phyloP scores from a whole-genome alignment of 2,329 filamentous ascomycete genomes.

The Ophiostoma perfectum region DNA sequence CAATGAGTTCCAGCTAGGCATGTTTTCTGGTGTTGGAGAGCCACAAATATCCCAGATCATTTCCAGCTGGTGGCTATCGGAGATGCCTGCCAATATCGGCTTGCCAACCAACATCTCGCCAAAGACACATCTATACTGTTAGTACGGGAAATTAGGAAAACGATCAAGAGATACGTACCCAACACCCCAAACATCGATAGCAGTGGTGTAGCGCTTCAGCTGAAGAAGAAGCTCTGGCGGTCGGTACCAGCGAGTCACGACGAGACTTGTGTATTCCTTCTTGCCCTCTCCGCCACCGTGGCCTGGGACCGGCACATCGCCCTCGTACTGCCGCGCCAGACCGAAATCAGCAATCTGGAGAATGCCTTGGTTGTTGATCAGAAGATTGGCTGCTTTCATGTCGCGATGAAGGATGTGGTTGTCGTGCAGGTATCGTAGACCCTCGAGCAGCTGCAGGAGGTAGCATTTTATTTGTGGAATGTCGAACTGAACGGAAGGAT shows the following conservation, averaged over 20 bases:
- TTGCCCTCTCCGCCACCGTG: conserved; percentile 76
- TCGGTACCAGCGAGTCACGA: conserved; percentile 95
- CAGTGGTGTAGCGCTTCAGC: conserved; percentile 86
- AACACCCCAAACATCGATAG: conserved; percentile 97
- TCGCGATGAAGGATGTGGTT: conserved; percentile 88
- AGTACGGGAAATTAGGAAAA: conserved; percentile 21
- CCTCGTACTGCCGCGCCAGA: conserved; percentile 87
- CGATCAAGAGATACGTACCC: conserved; percentile 34
- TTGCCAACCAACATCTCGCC: conserved; percentile 95
- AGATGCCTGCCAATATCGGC: conserved; percentile 85
- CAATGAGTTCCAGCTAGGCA: conserved; percentile 83
- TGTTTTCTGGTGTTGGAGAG: conserved; percentile 78
- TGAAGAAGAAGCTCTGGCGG: conserved; percentile 88
- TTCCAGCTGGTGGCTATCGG: conserved; percentile 82
- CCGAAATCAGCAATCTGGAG: conserved; percentile 98
- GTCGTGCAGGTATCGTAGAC: conserved; percentile 83
- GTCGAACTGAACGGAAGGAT: conserved; percentile 80
- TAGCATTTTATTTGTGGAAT: conserved; percentile 97
- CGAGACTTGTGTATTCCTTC: conserved; percentile 90
- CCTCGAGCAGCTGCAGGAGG: conserved; percentile 86
- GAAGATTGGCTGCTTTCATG: conserved; percentile 96
- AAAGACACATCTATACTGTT: conserved; percentile 68
- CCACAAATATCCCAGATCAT: conserved; percentile 93
- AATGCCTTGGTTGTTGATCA: conserved; percentile 90
- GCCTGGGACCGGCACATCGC: conserved; percentile 68